These are phyloP conservation scores for Verbena officinalis DNA, from an alignment of 257 asterid species.

Conservation along the genomic window DNA sequence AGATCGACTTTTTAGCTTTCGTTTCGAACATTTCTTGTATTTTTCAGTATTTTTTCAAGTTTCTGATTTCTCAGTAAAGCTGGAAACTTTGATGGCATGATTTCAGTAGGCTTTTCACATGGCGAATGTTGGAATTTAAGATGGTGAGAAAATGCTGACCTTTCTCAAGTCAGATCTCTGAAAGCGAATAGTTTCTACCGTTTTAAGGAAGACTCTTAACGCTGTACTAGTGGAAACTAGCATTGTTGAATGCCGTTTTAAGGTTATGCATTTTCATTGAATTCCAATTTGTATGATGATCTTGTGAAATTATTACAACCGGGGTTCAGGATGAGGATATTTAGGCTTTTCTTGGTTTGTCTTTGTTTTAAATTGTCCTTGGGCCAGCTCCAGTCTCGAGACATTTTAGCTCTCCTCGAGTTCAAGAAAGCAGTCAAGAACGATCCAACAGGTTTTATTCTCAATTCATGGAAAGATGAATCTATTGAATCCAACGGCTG, in stretches of 20 bases:
- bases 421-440: slow-evolving; percentile 93
- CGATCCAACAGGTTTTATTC: slow-evolving; percentile 88
- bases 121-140: slow-evolving; percentile 10
- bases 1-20: slow-evolving; percentile 7
- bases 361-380: slow-evolving; percentile 50
- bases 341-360: slow-evolving; percentile 51
- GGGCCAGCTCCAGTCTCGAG: slow-evolving; percentile 96
- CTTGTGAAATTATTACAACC: slow-evolving; percentile 5
- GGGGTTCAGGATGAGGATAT: slow-evolving; percentile 52
- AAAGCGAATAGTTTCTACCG: slow-evolving; percentile 12
- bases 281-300: slow-evolving; percentile 20
- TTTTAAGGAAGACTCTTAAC: slow-evolving; percentile 2
- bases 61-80: slow-evolving; percentile 11
- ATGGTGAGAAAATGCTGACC: slow-evolving; percentile 37
- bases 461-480: slow-evolving; percentile 93
- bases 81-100: slow-evolving; percentile 34
- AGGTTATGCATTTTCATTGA: slow-evolving; percentile 29
- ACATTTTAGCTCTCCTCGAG: slow-evolving; percentile 75
- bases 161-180: slow-evolving; percentile 42
- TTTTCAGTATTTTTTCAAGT: slow-evolving; percentile 7
- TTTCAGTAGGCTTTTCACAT: slow-evolving; percentile 6
- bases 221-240: background rate
- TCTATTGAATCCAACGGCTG: slow-evolving; percentile 96
- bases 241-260: slow-evolving; percentile 2
- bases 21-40: slow-evolving; percentile 1